Conservation (phyloP, 2,329 filamentous ascomycete genomes). For the Aureobasidium sp. region DNA sequence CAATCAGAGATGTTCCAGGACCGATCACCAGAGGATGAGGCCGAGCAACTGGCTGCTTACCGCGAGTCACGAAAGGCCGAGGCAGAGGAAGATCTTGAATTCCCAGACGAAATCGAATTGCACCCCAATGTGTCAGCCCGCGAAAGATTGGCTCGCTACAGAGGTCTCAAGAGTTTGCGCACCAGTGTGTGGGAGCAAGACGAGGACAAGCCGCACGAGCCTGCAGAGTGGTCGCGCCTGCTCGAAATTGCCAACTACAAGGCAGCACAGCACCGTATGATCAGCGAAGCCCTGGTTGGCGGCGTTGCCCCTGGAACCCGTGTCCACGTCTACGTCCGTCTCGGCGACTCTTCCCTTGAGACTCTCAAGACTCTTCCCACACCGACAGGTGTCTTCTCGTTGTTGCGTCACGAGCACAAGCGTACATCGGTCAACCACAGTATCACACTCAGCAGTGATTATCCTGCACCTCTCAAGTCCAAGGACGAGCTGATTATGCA, state of each 20-base stretch:
- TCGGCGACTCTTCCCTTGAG: constrained; percentile 33
- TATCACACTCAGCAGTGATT: constrained; percentile 73
- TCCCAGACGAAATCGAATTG: constrained; percentile 94
- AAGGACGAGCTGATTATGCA: constrained; percentile 91
- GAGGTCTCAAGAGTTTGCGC: constrained; percentile 84
- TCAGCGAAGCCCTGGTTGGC: constrained; percentile 76
- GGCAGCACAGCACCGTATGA: constrained; percentile 64
- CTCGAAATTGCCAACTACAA: constrained; percentile 87
- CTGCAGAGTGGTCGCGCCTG: constrained; percentile 79
- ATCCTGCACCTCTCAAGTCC: constrained; percentile 68
- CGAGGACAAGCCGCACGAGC: constrained; percentile 79
- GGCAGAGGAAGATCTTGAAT: constrained; percentile 83
- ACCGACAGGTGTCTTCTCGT: constrained; percentile 71
- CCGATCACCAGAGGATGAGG: constrained; percentile 71
- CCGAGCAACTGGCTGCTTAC: constrained; percentile 72
- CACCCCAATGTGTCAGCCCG: constrained; percentile 78
- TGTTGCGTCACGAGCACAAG: constrained; percentile 93
- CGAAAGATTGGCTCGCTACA: constrained; percentile 76
- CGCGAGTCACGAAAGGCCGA: constrained; percentile 69
- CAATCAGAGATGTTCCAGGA: constrained; percentile 89
- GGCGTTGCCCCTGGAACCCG: constrained; percentile 77
- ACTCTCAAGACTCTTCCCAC: constrained; percentile 45
- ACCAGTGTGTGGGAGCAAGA: constrained; percentile 82
- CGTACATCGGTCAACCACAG: constrained; percentile 82
- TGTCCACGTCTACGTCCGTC: constrained; percentile 67